These are phyloP conservation scores for Knoxdaviesia proteae DNA, from an alignment of 2,329 filamentous ascomycete species.

Conservation along the genomic window DNA sequence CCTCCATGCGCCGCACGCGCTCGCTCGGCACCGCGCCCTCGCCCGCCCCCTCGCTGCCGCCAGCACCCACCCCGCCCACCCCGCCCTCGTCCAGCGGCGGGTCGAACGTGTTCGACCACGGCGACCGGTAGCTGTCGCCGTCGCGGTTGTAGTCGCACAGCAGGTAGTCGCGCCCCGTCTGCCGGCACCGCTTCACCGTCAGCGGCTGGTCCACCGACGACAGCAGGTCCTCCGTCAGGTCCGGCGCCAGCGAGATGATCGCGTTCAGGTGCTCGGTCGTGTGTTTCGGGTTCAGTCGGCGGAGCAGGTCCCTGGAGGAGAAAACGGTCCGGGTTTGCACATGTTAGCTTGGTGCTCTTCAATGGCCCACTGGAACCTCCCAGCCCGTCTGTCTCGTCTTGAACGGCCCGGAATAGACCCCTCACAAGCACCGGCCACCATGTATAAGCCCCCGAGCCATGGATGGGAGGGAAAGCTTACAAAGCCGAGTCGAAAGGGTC, in stretches of 20 bases:
- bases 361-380: neutral
- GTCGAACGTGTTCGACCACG: slow-evolving; percentile 99
- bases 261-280: slow-evolving; percentile 72
- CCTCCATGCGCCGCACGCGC: slow-evolving; percentile 78
- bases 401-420: too few relatives aligned
- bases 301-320: slow-evolving; percentile 67
- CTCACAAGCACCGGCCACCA: too few relatives aligned
- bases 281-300: slow-evolving; percentile 86
- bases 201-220: slow-evolving; percentile 95
- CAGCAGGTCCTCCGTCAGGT: slow-evolving; percentile 91
- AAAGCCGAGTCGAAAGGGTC: slow-evolving; percentile 60
- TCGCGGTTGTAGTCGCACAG: slow-evolving; percentile 99
- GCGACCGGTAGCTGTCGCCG: slow-evolving; percentile 89
- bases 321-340: neutral
- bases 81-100: slow-evolving; percentile 53
- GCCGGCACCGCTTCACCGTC: slow-evolving; percentile 63
- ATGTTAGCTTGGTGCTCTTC: slow-evolving; percentile 1
- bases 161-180: slow-evolving; percentile 84
- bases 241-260: slow-evolving; percentile 73
- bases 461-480: slow-evolving; percentile 22
- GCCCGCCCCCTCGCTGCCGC: slow-evolving; percentile 37
- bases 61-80: slow-evolving; percentile 18
- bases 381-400: too few relatives aligned
- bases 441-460: too few relatives aligned
- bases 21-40: slow-evolving; percentile 81